Evolutionary conservation across 2,329 filamentous ascomycete species (phyloP).

Genomic region (Fusarium multiceps): DNA sequence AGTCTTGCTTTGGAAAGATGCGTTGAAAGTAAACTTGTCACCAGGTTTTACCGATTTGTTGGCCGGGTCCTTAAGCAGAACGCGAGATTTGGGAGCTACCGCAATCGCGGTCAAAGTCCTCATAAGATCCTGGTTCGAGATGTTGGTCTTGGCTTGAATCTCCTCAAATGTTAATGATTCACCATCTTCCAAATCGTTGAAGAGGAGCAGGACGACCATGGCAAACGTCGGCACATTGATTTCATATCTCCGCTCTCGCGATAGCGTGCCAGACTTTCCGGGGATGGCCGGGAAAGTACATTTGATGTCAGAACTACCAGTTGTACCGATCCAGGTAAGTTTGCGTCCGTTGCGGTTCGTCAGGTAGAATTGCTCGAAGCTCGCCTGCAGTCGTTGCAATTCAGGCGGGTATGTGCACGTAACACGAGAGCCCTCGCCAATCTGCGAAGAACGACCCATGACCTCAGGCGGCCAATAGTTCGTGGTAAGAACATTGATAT

Average conservation of each 20-base stretch:
- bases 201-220: slow-evolving; percentile 89
- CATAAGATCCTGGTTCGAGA: slow-evolving; percentile 77
- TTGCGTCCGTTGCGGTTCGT: slow-evolving; percentile 88
- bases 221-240: slow-evolving; percentile 92
- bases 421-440: slow-evolving; percentile 57
- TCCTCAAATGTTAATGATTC: slow-evolving; percentile 73
- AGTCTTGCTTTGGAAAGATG: slow-evolving; percentile 81
- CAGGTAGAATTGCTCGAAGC: slow-evolving; percentile 90
- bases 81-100: slow-evolving; percentile 83
- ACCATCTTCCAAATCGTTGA: slow-evolving; percentile 77
- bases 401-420: slow-evolving; percentile 78
- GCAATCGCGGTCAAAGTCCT: slow-evolving; percentile 84
- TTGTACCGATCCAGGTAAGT: slow-evolving; percentile 80
- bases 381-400: slow-evolving; percentile 80
- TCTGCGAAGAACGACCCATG: slow-evolving; percentile 72
- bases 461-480: slow-evolving; percentile 96
- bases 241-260: slow-evolving; percentile 81
- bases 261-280: slow-evolving; percentile 72
- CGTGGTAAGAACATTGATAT: slow-evolving; percentile 86
- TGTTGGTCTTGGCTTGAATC: slow-evolving; percentile 84
- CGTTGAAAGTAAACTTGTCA: slow-evolving; percentile 86
- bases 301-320: slow-evolving; percentile 86
- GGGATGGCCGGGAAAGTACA: slow-evolving; percentile 79
- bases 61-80: slow-evolving; percentile 83
- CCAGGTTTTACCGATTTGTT: slow-evolving; percentile 80